Evolutionary conservation across 805 yeast species (phyloP).

Genomic region (Clavispora phyllophila): DNA sequence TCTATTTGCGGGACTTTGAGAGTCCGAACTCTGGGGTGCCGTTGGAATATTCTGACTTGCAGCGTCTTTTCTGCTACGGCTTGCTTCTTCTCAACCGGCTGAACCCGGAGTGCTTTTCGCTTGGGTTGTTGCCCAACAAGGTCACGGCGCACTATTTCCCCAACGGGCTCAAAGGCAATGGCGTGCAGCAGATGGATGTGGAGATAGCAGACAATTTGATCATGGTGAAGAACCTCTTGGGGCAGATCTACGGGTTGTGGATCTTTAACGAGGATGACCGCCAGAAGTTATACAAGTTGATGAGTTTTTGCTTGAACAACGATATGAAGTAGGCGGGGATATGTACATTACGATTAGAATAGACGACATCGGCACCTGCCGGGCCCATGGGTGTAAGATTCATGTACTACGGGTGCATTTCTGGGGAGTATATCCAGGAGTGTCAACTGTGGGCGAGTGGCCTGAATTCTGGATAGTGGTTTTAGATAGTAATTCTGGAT

Average conservation of each 20-base stretch:
- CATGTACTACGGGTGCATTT: too few relatives aligned
- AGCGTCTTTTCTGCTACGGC: slow-evolving; percentile 56
- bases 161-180: slow-evolving; percentile 23
- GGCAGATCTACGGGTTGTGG: slow-evolving; percentile 77
- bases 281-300: slow-evolving; percentile 47
- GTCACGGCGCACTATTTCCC: slow-evolving; percentile 43
- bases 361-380: too few relatives aligned
- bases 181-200: slow-evolving; percentile 49
- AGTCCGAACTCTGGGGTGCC: slow-evolving; percentile 18
- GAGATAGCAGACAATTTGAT: slow-evolving; percentile 67
- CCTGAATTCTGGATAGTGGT: too few relatives aligned
- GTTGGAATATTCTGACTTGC: slow-evolving; percentile 22
- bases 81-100: slow-evolving; percentile 63
- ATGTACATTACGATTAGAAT: neutral
- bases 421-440: too few relatives aligned
- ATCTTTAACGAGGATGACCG: slow-evolving; percentile 66
- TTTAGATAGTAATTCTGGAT: too few relatives aligned
- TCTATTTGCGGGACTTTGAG: slow-evolving; percentile 50
- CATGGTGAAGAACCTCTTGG: slow-evolving; percentile 61
- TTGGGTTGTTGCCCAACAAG: slow-evolving; percentile 60
- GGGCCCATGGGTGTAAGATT: too few relatives aligned
- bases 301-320: slow-evolving; percentile 35
- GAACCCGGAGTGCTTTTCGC: slow-evolving; percentile 64
- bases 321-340: slow-evolving; percentile 16
- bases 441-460: too few relatives aligned